Evolutionary conservation across 768 basidiomycete genomes (phyloP), one percentile per base, ranked within the genome.

Genomic region (Calocera cornea): DNA sequence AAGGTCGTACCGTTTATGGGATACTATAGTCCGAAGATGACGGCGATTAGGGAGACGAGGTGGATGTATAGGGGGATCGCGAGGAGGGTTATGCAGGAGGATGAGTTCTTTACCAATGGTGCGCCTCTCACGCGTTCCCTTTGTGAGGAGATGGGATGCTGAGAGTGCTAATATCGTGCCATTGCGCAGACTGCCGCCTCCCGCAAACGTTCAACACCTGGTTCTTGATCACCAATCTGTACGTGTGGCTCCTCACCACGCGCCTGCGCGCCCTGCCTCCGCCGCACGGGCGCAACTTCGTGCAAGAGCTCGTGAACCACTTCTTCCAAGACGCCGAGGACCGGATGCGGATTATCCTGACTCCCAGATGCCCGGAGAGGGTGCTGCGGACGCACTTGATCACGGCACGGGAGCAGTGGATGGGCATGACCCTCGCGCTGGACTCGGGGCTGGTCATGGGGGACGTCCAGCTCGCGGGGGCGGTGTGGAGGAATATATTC

Each of bases 161-260:
- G n/a, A n/a, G n/a, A n/a, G n/a, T n/a, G n/a, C n/a, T n/a, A n/a
- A n/a, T n/a, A n/a, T n/a, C n/a, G n/a, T n/a, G n/a, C n/a, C n/a
- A n/a, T n/a, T n/a, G n/a, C n/a, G n/a, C n/a, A 97, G 95, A 85
- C 68, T 95, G 90, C 73, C 81, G 81, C 68, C 82, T 97, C 5
- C 93, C 95, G 11, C 88, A 88, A 14, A 97, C 95, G 0, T 97
- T 95, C 77, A 95, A 97, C 73, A 91, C 95, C 17, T 97, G 94
- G 90, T 97, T 97, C 78, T 91, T 90, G 2, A 79, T 97, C 64
- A 92, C 92, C 33, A 93, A 95, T 70, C 81, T 97, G 33, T 93
- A 98, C 77, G 80, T 97, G 63, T 95, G 94, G 89, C 80, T 97
- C 71, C 84, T 95, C 64, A 88, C 88, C 19, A 89, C 90, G 65